Conservation (phyloP, 768 basidiomycete species). For the Amanita phalloides region DNA sequence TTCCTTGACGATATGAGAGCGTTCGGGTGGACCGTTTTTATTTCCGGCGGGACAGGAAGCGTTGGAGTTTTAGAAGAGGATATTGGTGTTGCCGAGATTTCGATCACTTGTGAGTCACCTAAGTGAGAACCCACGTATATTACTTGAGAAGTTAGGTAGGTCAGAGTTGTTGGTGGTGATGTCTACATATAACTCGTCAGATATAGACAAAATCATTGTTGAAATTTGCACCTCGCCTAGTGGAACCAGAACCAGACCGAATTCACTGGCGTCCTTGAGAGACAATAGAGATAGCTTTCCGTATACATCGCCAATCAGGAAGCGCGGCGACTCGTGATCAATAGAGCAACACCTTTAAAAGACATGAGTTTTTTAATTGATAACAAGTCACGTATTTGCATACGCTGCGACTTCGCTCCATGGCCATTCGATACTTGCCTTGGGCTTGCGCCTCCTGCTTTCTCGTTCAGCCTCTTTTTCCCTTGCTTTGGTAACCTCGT, state of each 20-base stretch:
- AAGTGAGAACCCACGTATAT: conserved; percentile 75
- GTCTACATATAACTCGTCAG: conserved; percentile 29
- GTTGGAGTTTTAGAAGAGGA: conserved; percentile 29
- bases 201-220: conserved; percentile 5
- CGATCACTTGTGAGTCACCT: conserved; percentile 71
- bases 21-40: conserved; percentile 29
- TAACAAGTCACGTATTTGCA: conserved; percentile 13
- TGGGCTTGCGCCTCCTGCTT: conserved; percentile 40
- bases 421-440: conserved; percentile 57
- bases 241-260: conserved; percentile 43
- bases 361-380: conserved; percentile 1
- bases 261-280: conserved; percentile 30
- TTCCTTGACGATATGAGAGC: conserved; percentile 16
- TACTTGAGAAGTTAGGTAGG: conserved; percentile 59
- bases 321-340: conserved; percentile 32
- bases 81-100: conserved; percentile 39
- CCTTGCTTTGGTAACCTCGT: conserved; percentile 33
- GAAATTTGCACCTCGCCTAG: conserved; percentile 53
- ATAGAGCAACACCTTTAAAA: conserved; percentile 38
- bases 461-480: conserved; percentile 50
- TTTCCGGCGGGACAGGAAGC: conserved; percentile 38
- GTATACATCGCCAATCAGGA: conserved; percentile 59
- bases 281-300: conserved; percentile 65
- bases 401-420: conserved; percentile 68
- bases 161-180: conserved; percentile 60